Base-by-base conservation (phyloP, 2,329 filamentous ascomycete species). In the Madurella mycetomatis region DNA sequence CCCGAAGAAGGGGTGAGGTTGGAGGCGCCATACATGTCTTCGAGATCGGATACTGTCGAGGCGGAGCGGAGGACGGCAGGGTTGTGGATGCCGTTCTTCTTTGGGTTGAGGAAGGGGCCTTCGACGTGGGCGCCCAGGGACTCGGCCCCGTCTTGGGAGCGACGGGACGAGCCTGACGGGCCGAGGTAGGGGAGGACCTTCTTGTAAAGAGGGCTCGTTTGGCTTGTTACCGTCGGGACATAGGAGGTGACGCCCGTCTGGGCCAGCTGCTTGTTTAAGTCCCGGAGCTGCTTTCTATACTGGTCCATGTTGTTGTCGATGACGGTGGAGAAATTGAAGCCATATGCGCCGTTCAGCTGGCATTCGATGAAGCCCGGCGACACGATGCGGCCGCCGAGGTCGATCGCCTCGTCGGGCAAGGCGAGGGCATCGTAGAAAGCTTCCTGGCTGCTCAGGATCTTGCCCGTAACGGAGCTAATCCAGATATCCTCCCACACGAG, bases 41-140 rank as follows among this genome's bases (percentile, higher is more conserved):
- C 80, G 12, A 92, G 73, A 59, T 91, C 87, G 11, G 76, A 67
- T 54, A 92, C 80, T 25, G 77, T 81, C 41, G 82, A 71, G 11
- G 82, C 86, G 47, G 83, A 73, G 41, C 78, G 82, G 43, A 96
- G 78, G 15, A 94, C 87, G 53, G 85, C 80, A 16, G 79, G 74
- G 65, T 88, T 89, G 76, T 96, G 92, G 39, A 95, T 86, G 48
- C 92, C 92, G 66, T 95, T 95, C 68, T 92, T 92, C 45, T 83
- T 82, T 0, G 87, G 85, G 64, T 77, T 89, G 52, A 96, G 78
- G 72, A 96, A 96, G 0, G 92, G 92, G 0, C 92, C 92, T 76
- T 96, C 92, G 67, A 89, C 88, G 66, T 96, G 92, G 2, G 91
- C 91, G 31, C 92, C 92, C 13, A 96, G 81, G 0, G 89, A 94